Evolutionary conservation across 179 eudicot genomes (phyloP), one percentile per base, ranked within the genome.

Genomic region (Spinacia oleracea): DNA sequence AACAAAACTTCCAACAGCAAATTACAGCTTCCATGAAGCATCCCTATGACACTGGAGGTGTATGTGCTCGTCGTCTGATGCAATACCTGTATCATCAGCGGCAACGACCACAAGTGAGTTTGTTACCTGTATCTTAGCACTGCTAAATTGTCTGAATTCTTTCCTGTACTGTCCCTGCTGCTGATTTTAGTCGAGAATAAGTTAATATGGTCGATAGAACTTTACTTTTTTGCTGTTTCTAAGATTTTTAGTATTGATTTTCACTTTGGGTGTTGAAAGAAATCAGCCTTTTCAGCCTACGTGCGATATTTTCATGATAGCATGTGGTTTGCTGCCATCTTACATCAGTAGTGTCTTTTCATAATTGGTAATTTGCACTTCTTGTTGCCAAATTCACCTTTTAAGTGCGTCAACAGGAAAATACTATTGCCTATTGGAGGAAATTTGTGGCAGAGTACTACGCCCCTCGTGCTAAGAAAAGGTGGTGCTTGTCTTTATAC

Each of bases 401-500:
- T 25, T 48, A 55, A 21, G 43, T 78, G 64, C 78, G 74, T 60
- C 71, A 23, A 68, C 89, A 95, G 98, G 98, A 91, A 79, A 91
- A 93, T 78, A 65, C 90, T 51, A 89, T 95, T 87, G 91, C 90
- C 69, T 95, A 91, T 75, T 95, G 98, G 98, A 89, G 91, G 76
- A 93, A 93, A 81, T 93, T 95, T 87, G 98, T 93, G 73, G 86
- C 91, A 1, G 98, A 95, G 83, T 95, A 91, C 83, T 95, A 86
- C 79, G 91, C 98, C 75, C 96, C 98, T 23, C 96, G 93, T 51
- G 96, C 97, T 45, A 95, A 93, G 90, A 91, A 93, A 90, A 90
- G 98, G 72, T 95, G 98, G 98, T 95, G 98, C 82, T 81, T 95
- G 85, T 95, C 98, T 7, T 77, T 83, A 21, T 95, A 95, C 70